phyloP scores from a whole-genome alignment of 768 basidiomycete genomes.

The Gelatoporia subvermispora region DNA sequence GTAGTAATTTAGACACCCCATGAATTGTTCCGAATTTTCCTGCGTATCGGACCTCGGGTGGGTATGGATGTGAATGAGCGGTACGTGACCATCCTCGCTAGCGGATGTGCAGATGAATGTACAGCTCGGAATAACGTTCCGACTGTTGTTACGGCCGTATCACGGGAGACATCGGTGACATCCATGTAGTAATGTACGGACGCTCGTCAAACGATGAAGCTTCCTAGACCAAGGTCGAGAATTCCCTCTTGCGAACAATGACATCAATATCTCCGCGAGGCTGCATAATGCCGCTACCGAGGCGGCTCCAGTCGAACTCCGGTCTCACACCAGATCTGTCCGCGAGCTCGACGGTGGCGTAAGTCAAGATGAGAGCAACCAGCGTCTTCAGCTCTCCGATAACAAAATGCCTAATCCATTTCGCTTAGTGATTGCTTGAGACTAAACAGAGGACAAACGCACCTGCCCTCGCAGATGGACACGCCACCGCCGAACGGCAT shows the following conservation, averaged over 20 bases:
- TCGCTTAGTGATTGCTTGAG: neutral
- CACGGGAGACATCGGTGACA: too few species aligned
- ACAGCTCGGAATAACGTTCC: too few species aligned
- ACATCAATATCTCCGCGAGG: conserved; percentile 10
- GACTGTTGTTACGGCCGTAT: too few species aligned
- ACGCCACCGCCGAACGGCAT: conserved; percentile 24
- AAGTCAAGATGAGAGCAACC: conserved; percentile 13
- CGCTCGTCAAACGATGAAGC: too few species aligned
- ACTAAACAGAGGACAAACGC: neutral
- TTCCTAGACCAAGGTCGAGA: too few species aligned
- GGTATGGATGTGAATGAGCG: too few species aligned
- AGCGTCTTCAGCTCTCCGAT: conserved; percentile 17
- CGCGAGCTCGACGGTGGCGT: conserved; percentile 11
- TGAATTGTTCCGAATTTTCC: too few species aligned
- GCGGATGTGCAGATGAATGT: too few species aligned
- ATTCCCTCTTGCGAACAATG: conserved; percentile 7
- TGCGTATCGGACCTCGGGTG: too few species aligned
- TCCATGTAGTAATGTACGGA: too few species aligned
- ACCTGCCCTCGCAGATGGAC: conserved; percentile 24
- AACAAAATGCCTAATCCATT: conserved; percentile 15
- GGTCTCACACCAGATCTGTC: conserved; percentile 8
- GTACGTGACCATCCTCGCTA: too few species aligned
- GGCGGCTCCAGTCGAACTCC: conserved; percentile 1
- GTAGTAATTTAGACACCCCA: too few species aligned
- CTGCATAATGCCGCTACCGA: conserved; percentile 14